Conservation (phyloP, 208 protist species). For the Leishmania mexicana region DNA sequence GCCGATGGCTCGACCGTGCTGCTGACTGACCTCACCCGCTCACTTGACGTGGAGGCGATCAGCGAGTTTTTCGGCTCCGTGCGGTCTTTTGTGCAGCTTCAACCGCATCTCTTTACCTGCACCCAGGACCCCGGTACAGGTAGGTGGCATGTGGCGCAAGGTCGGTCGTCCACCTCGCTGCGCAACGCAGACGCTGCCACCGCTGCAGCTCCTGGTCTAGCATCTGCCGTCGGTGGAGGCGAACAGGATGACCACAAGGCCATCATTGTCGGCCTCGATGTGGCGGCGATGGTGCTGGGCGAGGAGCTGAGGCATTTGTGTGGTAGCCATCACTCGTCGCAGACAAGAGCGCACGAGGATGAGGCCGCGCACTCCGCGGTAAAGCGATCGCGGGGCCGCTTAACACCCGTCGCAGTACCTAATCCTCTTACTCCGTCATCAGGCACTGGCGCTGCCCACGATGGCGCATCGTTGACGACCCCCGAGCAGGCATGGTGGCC, state of each 20-base stretch:
- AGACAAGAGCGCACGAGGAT: neutral
- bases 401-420: neutral
- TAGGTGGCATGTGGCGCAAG: slow-evolving; percentile 50
- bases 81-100: slow-evolving; percentile 48
- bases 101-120: slow-evolving; percentile 52
- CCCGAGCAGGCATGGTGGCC: slow-evolving; percentile 3
- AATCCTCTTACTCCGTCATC: neutral
- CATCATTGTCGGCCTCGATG: slow-evolving; percentile 9
- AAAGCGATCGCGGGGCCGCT: neutral
- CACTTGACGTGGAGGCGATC: slow-evolving; percentile 62
- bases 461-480: neutral
- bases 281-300: slow-evolving; percentile 23
- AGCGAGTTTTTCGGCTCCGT: slow-evolving; percentile 58
- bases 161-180: neutral
- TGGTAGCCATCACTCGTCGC: neutral
- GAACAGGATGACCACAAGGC: neutral
- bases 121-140: slow-evolving; percentile 8
- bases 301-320: slow-evolving; percentile 25
- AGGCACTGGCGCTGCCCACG: neutral
- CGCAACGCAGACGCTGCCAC: neutral
- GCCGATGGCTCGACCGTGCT: slow-evolving; percentile 42
- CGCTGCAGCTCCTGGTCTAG: neutral
- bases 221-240: neutral
- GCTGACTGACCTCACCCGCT: slow-evolving; percentile 57
- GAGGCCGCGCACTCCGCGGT: neutral